phyloP scores from a whole-genome alignment of 306 rosid genomes.

The Luffa acutangula region DNA sequence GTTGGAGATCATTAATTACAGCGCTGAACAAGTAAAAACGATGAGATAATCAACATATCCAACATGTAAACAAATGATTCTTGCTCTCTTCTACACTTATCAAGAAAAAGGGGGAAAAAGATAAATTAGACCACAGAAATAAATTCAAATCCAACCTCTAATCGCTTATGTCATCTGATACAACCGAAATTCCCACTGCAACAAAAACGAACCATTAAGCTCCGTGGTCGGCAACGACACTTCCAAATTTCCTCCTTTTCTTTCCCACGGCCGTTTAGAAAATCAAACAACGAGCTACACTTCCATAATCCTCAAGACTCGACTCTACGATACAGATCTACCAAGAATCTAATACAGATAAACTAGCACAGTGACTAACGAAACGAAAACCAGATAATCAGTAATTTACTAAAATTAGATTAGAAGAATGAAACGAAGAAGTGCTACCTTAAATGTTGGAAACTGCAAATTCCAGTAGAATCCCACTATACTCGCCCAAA shows the following conservation, averaged over 20 bases:
- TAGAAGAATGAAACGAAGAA: constrained; percentile 18
- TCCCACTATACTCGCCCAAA: constrained; percentile 27
- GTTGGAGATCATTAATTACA: neutral
- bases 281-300: constrained; percentile 22
- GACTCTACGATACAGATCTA: constrained; percentile 59
- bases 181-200: neutral
- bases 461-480: constrained; percentile 45
- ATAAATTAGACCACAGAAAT: neutral
- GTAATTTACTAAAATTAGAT: constrained; percentile 16
- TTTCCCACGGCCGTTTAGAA: constrained; percentile 14
- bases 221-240: constrained; percentile 9
- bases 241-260: constrained; percentile 18
- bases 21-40: neutral
- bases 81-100: neutral
- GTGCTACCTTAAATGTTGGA: constrained; percentile 36
- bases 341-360: constrained; percentile 11
- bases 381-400: constrained; percentile 30
- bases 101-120: neutral
- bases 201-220: constrained; percentile 13
- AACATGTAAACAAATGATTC: neutral
- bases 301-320: constrained; percentile 22
- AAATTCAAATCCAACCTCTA: neutral
- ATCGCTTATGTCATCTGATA: neutral
- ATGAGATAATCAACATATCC: neutral
- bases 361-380: constrained; percentile 5